Conservation (phyloP, 495 filamentous ascomycete genomes). For the Beverwykella pulmonaria region DNA sequence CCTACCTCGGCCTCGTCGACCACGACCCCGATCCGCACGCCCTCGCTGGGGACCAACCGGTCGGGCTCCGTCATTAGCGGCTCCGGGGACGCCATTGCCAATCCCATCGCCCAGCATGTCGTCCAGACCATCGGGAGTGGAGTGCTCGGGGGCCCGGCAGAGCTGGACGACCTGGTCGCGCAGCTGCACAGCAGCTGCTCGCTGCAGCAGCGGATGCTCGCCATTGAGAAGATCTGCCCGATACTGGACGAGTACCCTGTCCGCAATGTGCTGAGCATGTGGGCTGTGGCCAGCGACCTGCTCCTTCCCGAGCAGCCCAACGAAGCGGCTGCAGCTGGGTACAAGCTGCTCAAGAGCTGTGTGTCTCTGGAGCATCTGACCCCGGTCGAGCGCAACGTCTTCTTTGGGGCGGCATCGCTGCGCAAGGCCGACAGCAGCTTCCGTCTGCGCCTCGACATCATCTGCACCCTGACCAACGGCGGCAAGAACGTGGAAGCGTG, state of each 20-base stretch:
- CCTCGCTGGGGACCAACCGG: slow-evolving; percentile 10
- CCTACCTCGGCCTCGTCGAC: slow-evolving; percentile 21
- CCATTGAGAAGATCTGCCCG: slow-evolving; percentile 20
- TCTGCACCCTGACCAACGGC: slow-evolving; percentile 63
- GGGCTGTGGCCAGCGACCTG: slow-evolving; percentile 66
- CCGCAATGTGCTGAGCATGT: slow-evolving; percentile 56
- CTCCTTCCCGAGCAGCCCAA: slow-evolving; percentile 58
- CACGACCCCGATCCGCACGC: slow-evolving; percentile 12
- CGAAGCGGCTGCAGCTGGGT: slow-evolving; percentile 59
- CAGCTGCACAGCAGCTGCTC: slow-evolving; percentile 27
- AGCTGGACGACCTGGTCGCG: slow-evolving; percentile 24
- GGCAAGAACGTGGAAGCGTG: slow-evolving; percentile 67
- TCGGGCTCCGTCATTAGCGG: slow-evolving; percentile 10
- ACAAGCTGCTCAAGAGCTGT: slow-evolving; percentile 66
- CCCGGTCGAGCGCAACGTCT: slow-evolving; percentile 64
- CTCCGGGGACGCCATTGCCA: background rate
- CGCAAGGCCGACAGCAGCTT: slow-evolving; percentile 60
- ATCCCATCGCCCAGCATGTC: background rate
- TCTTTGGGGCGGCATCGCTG: slow-evolving; percentile 62
- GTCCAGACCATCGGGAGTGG: background rate
- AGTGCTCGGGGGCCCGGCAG: slow-evolving; percentile 26
- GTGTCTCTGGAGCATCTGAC: slow-evolving; percentile 61
- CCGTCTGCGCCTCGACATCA: slow-evolving; percentile 62
- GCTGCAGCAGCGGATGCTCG: slow-evolving; percentile 13
- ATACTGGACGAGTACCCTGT: slow-evolving; percentile 38